phyloP scores from a whole-genome alignment of 2,329 filamentous ascomycete species.

The Aureobasidium sp. region DNA sequence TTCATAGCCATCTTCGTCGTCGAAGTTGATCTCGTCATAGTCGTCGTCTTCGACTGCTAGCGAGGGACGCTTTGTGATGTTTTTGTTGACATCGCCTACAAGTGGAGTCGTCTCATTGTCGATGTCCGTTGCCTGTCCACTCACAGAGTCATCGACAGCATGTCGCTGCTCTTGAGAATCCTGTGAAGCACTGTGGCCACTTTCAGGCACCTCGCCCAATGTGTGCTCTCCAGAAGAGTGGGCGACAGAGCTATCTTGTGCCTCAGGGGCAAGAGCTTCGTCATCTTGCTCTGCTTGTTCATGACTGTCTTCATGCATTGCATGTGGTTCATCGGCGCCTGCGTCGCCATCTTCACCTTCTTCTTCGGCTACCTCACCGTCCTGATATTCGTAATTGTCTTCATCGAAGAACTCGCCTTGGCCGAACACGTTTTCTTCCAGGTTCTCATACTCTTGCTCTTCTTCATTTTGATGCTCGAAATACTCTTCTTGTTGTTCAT shows the following conservation, averaged over 20 bases:
- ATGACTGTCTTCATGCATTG: not conserved
- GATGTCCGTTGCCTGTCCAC: not conserved
- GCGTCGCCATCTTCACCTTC: constrained; percentile 16
- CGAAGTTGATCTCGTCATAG: constrained; percentile 21
- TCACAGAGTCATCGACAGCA: not conserved
- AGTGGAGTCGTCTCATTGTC: not conserved
- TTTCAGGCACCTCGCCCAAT: not conserved
- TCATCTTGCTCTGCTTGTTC: not conserved
- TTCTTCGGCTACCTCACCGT: constrained; percentile 16
- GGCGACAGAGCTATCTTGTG: not conserved
- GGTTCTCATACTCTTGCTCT: constrained; percentile 5
- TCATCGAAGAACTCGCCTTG: constrained; percentile 20
- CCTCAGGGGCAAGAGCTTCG: not conserved
- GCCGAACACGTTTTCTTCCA: constrained; percentile 19
- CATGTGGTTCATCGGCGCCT: not conserved
- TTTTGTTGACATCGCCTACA: not conserved
- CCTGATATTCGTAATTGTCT: constrained; percentile 3
- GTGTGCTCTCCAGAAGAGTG: not conserved
- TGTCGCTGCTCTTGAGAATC: not conserved
- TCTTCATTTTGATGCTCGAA: not conserved
- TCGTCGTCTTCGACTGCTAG: constrained; percentile 6
- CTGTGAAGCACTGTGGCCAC: not conserved
- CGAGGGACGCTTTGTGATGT: not conserved
- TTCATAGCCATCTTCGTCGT: constrained; percentile 22
- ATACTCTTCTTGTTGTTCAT: not conserved